phyloP scores from a whole-genome alignment of 2,329 filamentous ascomycete species.

The Pyricularia sp. region DNA sequence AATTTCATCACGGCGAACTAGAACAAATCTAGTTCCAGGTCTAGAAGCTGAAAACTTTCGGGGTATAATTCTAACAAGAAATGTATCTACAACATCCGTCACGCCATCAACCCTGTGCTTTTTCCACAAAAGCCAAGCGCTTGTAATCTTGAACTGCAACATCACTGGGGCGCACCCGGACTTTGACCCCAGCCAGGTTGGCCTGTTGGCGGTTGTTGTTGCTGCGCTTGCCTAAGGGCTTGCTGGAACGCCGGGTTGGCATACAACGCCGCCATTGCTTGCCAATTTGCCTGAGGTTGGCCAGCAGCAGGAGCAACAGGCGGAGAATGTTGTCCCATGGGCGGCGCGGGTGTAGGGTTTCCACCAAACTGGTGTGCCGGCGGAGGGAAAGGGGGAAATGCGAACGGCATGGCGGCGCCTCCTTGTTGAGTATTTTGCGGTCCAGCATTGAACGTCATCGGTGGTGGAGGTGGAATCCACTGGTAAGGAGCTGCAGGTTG shows the following conservation, averaged over 20 bases:
- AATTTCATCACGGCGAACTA: background rate
- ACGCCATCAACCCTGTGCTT: background rate
- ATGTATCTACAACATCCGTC: background rate
- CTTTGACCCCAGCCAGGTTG: background rate
- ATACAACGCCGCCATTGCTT: slow-evolving; percentile 1
- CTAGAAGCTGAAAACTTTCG: background rate
- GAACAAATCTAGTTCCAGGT: background rate
- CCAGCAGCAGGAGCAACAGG: background rate
- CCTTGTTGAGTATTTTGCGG: background rate
- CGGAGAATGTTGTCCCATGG: background rate
- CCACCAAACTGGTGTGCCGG: background rate
- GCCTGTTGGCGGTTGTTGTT: background rate
- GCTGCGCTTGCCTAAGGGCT: background rate
- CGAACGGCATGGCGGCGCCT: background rate
- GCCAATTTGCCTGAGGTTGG: background rate
- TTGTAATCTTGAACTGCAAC: background rate
- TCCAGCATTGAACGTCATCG: background rate
- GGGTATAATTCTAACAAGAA: background rate
- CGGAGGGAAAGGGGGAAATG: slow-evolving; percentile 1
- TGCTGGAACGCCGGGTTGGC: background rate
- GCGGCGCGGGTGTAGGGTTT: background rate
- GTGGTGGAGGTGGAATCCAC: slow-evolving; percentile 1
- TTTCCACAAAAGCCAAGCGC: background rate
- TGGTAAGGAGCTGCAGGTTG: background rate
- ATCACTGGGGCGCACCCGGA: background rate